phyloP scores from a whole-genome alignment of 208 protist species.

The Trypanosoma mega region DNA sequence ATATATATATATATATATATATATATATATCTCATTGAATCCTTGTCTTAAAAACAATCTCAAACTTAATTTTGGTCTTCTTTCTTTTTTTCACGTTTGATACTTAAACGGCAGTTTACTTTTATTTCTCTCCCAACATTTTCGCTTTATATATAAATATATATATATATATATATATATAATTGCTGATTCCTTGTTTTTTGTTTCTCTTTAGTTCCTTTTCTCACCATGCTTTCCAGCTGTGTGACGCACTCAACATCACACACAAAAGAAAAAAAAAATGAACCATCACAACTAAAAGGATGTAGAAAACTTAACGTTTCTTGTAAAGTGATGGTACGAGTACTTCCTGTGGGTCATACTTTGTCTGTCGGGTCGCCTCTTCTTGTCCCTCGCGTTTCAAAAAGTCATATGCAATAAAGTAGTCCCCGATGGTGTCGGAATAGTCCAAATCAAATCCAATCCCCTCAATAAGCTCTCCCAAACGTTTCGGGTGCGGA shows the following conservation, averaged over 20 bases:
- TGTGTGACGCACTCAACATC: no score
- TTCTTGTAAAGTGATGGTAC: slow-evolving; percentile 95
- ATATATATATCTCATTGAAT: no score
- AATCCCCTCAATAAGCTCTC: slow-evolving; percentile 77
- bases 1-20: no score
- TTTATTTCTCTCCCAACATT: background rate
- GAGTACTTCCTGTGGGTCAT: slow-evolving; percentile 70
- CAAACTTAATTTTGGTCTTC: background rate
- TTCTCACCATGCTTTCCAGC: slow-evolving; percentile 5
- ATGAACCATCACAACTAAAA: background rate
- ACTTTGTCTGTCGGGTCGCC: slow-evolving; percentile 42
- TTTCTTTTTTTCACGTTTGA: background rate
- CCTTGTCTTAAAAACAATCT: no score
- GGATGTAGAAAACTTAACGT: slow-evolving; percentile 49
- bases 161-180: slow-evolving; percentile 8
- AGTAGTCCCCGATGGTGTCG: slow-evolving; percentile 90
- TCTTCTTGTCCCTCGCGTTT: slow-evolving; percentile 59
- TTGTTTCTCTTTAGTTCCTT: background rate
- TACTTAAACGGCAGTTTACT: background rate
- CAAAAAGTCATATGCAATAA: slow-evolving; percentile 91
- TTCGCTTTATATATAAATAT: background rate
- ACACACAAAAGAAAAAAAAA: slow-evolving; percentile 1
- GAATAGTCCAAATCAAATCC: slow-evolving; percentile 82
- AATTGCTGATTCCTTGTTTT: no score
- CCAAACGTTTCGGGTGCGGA: slow-evolving; percentile 68